phyloP scores from a whole-genome alignment of 1,139 yeast species.

The Debaryomycetaceae sp. region DNA sequence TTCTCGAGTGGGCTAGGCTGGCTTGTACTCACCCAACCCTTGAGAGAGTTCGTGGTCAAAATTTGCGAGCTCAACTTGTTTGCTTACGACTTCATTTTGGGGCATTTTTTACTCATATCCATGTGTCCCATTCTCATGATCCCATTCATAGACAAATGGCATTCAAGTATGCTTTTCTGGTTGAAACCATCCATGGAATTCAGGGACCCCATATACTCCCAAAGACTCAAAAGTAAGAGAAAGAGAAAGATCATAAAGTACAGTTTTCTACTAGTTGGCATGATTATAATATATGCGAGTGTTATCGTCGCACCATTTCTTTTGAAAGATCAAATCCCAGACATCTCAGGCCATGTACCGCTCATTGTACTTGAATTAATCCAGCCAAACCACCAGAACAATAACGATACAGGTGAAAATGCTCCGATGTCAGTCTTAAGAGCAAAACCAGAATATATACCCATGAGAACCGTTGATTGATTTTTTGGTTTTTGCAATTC shows the following conservation, averaged over 20 bases:
- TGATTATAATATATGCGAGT: slow-evolving; percentile 13
- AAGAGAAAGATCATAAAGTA: slow-evolving; percentile 15
- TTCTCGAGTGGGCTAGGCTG: slow-evolving; percentile 55
- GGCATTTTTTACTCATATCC: slow-evolving; percentile 58
- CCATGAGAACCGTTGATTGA: slow-evolving; percentile 1
- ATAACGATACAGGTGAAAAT: slow-evolving; percentile 58
- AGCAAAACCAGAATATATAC: slow-evolving; percentile 12
- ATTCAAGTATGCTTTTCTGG: slow-evolving; percentile 38
- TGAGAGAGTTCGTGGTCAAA: slow-evolving; percentile 67
- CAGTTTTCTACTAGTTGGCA: slow-evolving; percentile 16
- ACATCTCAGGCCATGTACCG: slow-evolving; percentile 13
- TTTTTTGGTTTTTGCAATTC: background rate
- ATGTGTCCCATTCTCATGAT: slow-evolving; percentile 62
- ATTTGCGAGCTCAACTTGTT: slow-evolving; percentile 64
- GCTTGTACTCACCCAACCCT: slow-evolving; percentile 58
- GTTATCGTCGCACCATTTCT: slow-evolving; percentile 27
- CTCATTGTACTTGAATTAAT: slow-evolving; percentile 33
- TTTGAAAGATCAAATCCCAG: slow-evolving; percentile 19
- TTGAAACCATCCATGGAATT: slow-evolving; percentile 26
- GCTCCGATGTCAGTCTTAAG: slow-evolving; percentile 20
- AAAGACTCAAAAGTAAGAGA: slow-evolving; percentile 15
- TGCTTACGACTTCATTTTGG: slow-evolving; percentile 67
- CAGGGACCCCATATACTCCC: slow-evolving; percentile 24
- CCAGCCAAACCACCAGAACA: slow-evolving; percentile 55
- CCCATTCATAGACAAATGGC: slow-evolving; percentile 54